These are phyloP conservation scores for Metarhizium robertsii DNA, from an alignment of 2,329 filamentous ascomycete species.

Conservation along the genomic window DNA sequence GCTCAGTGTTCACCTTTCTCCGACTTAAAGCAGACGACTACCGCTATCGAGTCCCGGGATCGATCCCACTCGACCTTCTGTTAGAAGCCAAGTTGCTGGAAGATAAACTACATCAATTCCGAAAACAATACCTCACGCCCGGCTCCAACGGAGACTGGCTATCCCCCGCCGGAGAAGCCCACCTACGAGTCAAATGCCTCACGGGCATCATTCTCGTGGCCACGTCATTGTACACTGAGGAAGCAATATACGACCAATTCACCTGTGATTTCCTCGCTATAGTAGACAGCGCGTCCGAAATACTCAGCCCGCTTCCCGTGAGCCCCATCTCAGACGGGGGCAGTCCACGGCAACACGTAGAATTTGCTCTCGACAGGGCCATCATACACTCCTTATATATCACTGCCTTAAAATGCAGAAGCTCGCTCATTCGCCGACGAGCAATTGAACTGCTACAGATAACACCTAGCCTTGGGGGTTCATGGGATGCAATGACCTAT, in stretches of 20 bases:
- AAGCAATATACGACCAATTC: slow-evolving; percentile 8
- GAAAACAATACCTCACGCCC: not conserved
- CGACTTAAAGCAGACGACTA: slow-evolving; percentile 6
- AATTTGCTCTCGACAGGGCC: slow-evolving; percentile 8
- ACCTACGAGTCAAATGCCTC: slow-evolving; percentile 9
- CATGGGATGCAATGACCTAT: slow-evolving; percentile 6
- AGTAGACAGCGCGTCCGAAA: slow-evolving; percentile 4
- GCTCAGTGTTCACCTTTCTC: slow-evolving; percentile 6
- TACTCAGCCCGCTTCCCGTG: not conserved
- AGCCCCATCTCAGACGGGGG: not conserved
- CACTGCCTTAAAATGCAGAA: slow-evolving; percentile 9
- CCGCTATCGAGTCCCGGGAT: slow-evolving; percentile 3
- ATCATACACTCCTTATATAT: slow-evolving; percentile 10
- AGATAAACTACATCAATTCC: slow-evolving; percentile 3
- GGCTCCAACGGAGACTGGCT: slow-evolving; percentile 1
- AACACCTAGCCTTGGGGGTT: slow-evolving; percentile 4
- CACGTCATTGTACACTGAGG: slow-evolving; percentile 7
- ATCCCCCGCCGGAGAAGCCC: slow-evolving; percentile 1
- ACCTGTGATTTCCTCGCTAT: slow-evolving; percentile 6
- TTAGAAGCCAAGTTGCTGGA: slow-evolving; percentile 5
- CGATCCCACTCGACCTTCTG: slow-evolving; percentile 3
- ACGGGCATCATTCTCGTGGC: slow-evolving; percentile 5
- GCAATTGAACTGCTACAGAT: slow-evolving; percentile 6
- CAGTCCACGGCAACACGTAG: not conserved
- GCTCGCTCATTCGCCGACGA: slow-evolving; percentile 6